Evolutionary conservation across 2,329 filamentous ascomycete genomes (phyloP).

Genomic region (Cytospora chrysosperma): DNA sequence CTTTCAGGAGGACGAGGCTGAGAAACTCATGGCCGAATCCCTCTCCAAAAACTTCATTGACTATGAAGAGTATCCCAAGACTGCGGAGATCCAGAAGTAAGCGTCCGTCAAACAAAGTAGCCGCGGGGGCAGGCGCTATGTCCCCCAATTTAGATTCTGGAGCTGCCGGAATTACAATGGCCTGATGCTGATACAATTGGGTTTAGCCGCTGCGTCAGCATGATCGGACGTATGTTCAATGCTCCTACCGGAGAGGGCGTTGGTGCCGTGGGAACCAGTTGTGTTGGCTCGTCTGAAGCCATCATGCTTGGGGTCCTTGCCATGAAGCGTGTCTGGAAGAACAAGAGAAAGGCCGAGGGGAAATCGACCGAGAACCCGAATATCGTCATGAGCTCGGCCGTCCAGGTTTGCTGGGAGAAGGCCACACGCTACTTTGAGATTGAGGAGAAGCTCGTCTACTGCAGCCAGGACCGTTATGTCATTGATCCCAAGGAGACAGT

Average conservation of each 20-base stretch:
- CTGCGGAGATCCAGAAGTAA: constrained; percentile 51
- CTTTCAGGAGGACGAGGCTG: constrained; percentile 82
- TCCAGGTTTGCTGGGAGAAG: constrained; percentile 98
- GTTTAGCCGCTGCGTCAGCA: constrained; percentile 78
- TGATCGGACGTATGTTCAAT: constrained; percentile 89
- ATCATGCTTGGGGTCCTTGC: constrained; percentile 81
- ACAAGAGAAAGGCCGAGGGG: constrained; percentile 77
- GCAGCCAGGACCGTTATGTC: constrained; percentile 59
- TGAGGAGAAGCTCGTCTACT: constrained; percentile 79
- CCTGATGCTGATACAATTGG: neutral
- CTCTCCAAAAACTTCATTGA: constrained; percentile 96
- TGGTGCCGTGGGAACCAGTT: constrained; percentile 77
- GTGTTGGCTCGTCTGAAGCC: constrained; percentile 85
- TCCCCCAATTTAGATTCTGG: neutral
- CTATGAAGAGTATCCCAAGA: constrained; percentile 81
- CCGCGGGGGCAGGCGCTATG: neutral
- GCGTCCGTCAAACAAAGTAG: neutral
- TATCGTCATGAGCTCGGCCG: constrained; percentile 92
- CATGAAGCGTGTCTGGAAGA: constrained; percentile 95
- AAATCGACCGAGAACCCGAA: constrained; percentile 82
- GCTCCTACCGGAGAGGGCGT: constrained; percentile 58
- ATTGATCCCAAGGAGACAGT: constrained; percentile 64
- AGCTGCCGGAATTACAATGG: too few relatives aligned
- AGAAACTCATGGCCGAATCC: constrained; percentile 90
- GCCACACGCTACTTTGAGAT: constrained; percentile 86